phyloP scores from a whole-genome alignment of 805 yeast genomes.

The Brettanomyces sp. region DNA sequence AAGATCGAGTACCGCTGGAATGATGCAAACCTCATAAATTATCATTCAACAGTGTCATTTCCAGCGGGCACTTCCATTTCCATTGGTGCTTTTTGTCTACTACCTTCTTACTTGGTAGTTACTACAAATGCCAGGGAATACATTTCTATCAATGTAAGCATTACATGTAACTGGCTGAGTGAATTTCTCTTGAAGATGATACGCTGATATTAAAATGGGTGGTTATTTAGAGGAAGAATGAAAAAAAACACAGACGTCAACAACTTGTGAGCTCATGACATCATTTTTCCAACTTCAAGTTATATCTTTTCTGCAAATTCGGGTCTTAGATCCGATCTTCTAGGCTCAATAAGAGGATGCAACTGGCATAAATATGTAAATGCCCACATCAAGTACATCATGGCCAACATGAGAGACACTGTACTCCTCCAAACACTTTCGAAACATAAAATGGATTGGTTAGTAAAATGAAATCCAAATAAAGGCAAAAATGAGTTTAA shows the following conservation, averaged over 20 bases:
- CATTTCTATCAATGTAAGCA: not conserved
- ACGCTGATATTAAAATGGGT: too few relatives aligned
- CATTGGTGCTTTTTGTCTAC: not conserved
- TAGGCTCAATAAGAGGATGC: slow-evolving; percentile 87
- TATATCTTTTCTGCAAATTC: slow-evolving; percentile 39
- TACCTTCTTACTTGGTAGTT: not conserved
- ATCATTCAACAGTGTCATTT: not conserved
- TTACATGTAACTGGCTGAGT: not conserved
- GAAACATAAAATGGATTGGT: not conserved
- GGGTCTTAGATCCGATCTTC: slow-evolving; percentile 83
- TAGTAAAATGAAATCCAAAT: not conserved
- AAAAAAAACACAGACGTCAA: not conserved
- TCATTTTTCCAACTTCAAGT: not conserved
- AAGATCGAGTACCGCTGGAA: slow-evolving; percentile 11
- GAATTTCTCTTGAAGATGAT: too few relatives aligned
- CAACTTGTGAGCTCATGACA: too few relatives aligned
- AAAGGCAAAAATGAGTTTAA: not conserved
- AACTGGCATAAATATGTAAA: slow-evolving; percentile 80
- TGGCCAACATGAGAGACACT: slow-evolving; percentile 58
- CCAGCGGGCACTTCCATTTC: not conserved
- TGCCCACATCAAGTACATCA: slow-evolving; percentile 60
- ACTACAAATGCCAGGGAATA: not conserved
- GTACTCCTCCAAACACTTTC: slow-evolving; percentile 63
- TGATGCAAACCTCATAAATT: not conserved
- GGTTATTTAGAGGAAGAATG: too few relatives aligned